Evolutionary conservation across 2,329 filamentous ascomycete genomes (phyloP).

Genomic region (Penicillium thymicola): DNA sequence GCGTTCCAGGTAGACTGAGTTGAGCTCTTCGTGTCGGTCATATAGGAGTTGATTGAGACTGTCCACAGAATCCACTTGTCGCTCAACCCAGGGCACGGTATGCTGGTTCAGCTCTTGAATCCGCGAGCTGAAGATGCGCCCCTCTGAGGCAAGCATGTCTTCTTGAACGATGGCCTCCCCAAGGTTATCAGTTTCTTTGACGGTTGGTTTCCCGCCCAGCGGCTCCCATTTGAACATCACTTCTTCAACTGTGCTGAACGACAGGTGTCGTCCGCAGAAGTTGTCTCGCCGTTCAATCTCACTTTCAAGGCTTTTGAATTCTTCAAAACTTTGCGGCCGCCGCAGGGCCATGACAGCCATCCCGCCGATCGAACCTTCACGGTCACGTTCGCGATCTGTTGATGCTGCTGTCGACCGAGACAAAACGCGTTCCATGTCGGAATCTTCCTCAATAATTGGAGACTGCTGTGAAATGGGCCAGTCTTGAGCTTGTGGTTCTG

Average conservation of each 20-base stretch:
- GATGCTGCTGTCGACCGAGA: conserved; percentile 31
- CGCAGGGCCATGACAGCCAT: conserved; percentile 32
- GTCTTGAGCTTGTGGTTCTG: conserved; percentile 19
- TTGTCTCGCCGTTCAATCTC: conserved; percentile 23
- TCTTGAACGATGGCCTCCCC: conserved; percentile 42
- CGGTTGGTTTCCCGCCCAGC: conserved; percentile 20
- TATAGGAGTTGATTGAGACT: conserved; percentile 64
- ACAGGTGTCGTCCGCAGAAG: conserved; percentile 43
- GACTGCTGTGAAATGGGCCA: conserved; percentile 8
- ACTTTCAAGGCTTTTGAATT: conserved; percentile 22
- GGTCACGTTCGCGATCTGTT: conserved; percentile 26
- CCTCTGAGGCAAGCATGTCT: conserved; percentile 38
- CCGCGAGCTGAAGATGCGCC: conserved; percentile 33
- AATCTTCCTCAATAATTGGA: conserved; percentile 26
- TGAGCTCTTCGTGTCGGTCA: conserved; percentile 63
- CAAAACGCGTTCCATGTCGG: conserved; percentile 29
- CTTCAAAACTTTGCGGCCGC: conserved; percentile 37
- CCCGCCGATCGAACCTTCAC: conserved; percentile 18
- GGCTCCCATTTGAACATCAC: conserved; percentile 39
- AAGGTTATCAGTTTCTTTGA: conserved; percentile 39
- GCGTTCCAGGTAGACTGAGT: conserved; percentile 65
- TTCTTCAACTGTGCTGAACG: conserved; percentile 49
- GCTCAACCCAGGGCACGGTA: conserved; percentile 44
- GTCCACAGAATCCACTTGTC: conserved; percentile 43
- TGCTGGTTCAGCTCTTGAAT: conserved; percentile 38